Evolutionary conservation across 2,329 filamentous ascomycete genomes (phyloP).

Genomic region (Fusarium floridanum): DNA sequence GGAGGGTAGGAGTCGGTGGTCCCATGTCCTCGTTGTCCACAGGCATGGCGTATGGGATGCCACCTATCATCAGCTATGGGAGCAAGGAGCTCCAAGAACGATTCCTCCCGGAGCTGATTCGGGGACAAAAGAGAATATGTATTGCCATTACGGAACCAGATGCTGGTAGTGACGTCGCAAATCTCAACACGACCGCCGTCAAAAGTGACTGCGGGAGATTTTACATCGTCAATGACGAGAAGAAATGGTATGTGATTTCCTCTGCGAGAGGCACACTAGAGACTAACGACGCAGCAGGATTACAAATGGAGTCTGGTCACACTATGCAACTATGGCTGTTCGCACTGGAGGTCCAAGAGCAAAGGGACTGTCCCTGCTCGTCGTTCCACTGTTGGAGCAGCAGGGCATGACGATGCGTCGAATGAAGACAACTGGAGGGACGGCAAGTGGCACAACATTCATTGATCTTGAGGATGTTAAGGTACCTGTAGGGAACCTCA

Average conservation of each 20-base stretch:
- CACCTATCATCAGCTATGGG: neutral
- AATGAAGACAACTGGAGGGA: neutral
- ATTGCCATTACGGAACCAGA: slow-evolving; percentile 85
- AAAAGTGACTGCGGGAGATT: slow-evolving; percentile 72
- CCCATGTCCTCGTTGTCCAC: slow-evolving; percentile 60
- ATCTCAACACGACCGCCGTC: slow-evolving; percentile 75
- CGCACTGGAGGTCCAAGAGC: slow-evolving; percentile 76
- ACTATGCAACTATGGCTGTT: slow-evolving; percentile 79
- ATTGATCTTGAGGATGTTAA: neutral
- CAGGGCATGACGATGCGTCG: neutral
- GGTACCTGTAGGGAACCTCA: neutral
- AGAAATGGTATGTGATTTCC: slow-evolving; percentile 57
- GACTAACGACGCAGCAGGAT: slow-evolving; percentile 61
- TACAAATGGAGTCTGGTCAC: slow-evolving; percentile 78
- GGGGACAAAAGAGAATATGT: slow-evolving; percentile 75
- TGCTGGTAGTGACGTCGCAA: slow-evolving; percentile 80
- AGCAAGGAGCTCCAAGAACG: slow-evolving; percentile 61
- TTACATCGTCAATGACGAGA: slow-evolving; percentile 55
- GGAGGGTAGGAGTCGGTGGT: slow-evolving; percentile 73
- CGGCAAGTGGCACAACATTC: neutral
- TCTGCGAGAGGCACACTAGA: too few relatives aligned
- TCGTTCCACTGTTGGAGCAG: neutral
- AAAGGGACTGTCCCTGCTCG: slow-evolving; percentile 72
- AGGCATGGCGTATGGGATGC: neutral
- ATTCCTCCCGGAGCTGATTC: slow-evolving; percentile 76